Evolutionary conservation across 306 rosid species (phyloP).

Genomic region (Quillaja saponaria): DNA sequence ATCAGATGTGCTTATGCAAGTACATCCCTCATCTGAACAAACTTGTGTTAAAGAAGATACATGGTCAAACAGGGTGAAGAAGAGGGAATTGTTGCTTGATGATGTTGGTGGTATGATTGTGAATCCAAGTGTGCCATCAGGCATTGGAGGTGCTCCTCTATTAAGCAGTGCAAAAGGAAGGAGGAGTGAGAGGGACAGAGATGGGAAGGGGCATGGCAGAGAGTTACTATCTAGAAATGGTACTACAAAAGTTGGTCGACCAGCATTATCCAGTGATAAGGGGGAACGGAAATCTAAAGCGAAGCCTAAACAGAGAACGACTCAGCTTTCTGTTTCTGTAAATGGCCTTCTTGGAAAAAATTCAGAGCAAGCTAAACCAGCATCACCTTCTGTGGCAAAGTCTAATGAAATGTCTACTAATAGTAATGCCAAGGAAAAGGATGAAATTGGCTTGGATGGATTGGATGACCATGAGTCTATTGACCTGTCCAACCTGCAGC

Average conservation of each 20-base stretch:
- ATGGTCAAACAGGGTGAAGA: conserved; percentile 90
- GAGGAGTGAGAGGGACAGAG: conserved; percentile 99
- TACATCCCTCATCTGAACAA: conserved; percentile 62
- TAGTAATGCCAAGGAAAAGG: conserved; percentile 62
- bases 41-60: conserved; percentile 65
- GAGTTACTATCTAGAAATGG: conserved; percentile 87
- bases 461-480: conserved; percentile 75
- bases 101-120: conserved; percentile 70
- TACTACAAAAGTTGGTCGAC: conserved; percentile 78
- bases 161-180: conserved; percentile 92
- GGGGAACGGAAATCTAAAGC: conserved; percentile 91
- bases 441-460: conserved; percentile 58
- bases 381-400: conserved; percentile 62
- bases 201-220: conserved; percentile 88
- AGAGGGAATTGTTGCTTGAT: conserved; percentile 92
- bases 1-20: conserved; percentile 59
- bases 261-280: conserved; percentile 68
- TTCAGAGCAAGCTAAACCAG: conserved; percentile 75
- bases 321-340: conserved; percentile 91
- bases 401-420: conserved; percentile 53
- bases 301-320: conserved; percentile 94
- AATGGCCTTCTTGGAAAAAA: conserved; percentile 86
- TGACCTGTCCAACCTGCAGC: conserved; percentile 81
- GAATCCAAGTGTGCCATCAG: conserved; percentile 55
- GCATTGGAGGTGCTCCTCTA: conserved; percentile 71